A percentile compares a stretch with the other conserved stretches of the same genome.
Conservation (phyloP, 345 rosid genomes). For the Firmiana major region DNA sequence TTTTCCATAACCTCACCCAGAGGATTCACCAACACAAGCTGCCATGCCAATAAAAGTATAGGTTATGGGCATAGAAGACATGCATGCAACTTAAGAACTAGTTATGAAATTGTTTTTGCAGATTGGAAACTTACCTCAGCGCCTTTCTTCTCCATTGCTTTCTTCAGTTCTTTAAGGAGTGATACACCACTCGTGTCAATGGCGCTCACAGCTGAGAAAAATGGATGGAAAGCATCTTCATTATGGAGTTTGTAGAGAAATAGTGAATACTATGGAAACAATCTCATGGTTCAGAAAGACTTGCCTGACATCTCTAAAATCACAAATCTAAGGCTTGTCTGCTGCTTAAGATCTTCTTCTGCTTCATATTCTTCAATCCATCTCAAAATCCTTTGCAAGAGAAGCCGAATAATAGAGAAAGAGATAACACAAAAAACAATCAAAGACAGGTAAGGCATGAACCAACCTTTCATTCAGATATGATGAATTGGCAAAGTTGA, state of each 20-base stretch:
- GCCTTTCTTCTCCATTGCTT: slow-evolving; percentile 50
- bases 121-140: slow-evolving; percentile 35
- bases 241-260: neutral
- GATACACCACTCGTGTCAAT: slow-evolving; percentile 85
- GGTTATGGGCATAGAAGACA: neutral
- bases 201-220: slow-evolving; percentile 59
- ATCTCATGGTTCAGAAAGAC: slow-evolving; percentile 1
- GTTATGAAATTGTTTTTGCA: neutral
- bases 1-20: slow-evolving; percentile 82
- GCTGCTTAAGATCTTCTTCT: slow-evolving; percentile 48
- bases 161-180: slow-evolving; percentile 59
- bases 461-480: slow-evolving; percentile 83
- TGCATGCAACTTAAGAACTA: neutral
- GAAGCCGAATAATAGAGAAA: neutral
- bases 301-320: slow-evolving; percentile 76
- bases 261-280: neutral
- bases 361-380: slow-evolving; percentile 81
- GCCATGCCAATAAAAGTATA: slow-evolving; percentile 2
- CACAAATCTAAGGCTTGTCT: slow-evolving; percentile 49
- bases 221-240: neutral
- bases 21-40: slow-evolving; percentile 95
- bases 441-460: neutral
- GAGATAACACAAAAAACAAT: neutral
- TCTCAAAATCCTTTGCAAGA: slow-evolving; percentile 51
- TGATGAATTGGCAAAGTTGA: slow-evolving; percentile 80